A percentile compares a stretch with the other conserved stretches of the same genome.
Conservation (phyloP, 1,284 basidiomycete species). For the Malassezia obtusa region DNA sequence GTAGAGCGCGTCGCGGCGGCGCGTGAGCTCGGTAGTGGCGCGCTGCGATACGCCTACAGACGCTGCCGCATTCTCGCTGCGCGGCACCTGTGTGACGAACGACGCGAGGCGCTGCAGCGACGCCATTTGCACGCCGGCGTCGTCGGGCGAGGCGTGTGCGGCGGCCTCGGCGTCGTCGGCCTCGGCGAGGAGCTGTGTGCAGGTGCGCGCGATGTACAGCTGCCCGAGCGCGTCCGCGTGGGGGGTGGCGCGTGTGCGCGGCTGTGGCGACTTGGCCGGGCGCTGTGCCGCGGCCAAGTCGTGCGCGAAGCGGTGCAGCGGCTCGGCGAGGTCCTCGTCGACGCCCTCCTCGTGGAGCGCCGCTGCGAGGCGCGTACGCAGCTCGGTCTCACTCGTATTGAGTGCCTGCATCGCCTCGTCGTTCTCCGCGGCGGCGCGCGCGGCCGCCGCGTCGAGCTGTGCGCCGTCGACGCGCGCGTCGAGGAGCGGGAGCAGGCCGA, state of each 20-base stretch:
- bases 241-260: background rate
- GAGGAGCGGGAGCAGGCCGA: conserved; percentile 6
- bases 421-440: background rate
- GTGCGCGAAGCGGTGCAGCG: conserved; percentile 3
- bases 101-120: conserved; percentile 1
- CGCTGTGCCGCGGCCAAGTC: background rate
- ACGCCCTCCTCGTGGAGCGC: background rate
- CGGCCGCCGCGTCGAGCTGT: background rate
- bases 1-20: conserved; percentile 3
- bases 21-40: background rate
- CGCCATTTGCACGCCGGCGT: background rate
- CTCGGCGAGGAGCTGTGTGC: conserved; percentile 8
- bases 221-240: background rate
- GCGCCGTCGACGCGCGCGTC: background rate
- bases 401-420: background rate
- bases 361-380: background rate
- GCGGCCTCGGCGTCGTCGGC: conserved; percentile 1
- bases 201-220: conserved; percentile 5
- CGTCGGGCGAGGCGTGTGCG: background rate
- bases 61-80: background rate
- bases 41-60: background rate
- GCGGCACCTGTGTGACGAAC: background rate
- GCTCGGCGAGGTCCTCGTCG: conserved; percentile 6
- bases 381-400: background rate
- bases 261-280: background rate